Conservation (phyloP, 2,329 filamentous ascomycete species). For the Arthrocladium fulminans region DNA sequence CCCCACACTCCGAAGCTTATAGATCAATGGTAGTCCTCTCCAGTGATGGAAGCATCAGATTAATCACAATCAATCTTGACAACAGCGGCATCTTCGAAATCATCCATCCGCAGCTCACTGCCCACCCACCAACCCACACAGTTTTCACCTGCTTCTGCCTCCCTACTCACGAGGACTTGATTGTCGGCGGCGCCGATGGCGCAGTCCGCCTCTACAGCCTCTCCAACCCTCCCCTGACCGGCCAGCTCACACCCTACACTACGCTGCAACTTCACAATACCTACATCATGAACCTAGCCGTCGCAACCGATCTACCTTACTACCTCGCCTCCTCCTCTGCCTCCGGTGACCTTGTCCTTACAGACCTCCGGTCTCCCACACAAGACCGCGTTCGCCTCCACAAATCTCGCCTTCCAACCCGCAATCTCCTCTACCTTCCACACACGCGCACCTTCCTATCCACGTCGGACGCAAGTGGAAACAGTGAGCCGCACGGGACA, state of each 20-base stretch:
- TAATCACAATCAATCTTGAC: slow-evolving; percentile 36
- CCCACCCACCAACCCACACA: slow-evolving; percentile 36
- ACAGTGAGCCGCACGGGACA: slow-evolving; percentile 12
- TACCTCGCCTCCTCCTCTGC: slow-evolving; percentile 45
- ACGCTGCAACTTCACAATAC: slow-evolving; percentile 29
- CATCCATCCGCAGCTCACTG: not conserved
- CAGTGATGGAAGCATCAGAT: slow-evolving; percentile 48
- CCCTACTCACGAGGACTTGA: slow-evolving; percentile 48
- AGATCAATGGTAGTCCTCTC: slow-evolving; percentile 44
- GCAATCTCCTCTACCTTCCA: slow-evolving; percentile 47
- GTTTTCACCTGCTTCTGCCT: slow-evolving; percentile 50
- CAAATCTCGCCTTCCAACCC: slow-evolving; percentile 36
- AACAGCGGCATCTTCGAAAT: not conserved
- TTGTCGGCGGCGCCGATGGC: slow-evolving; percentile 49
- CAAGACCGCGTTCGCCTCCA: slow-evolving; percentile 15
- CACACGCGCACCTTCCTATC: slow-evolving; percentile 44
- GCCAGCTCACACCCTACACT: slow-evolving; percentile 15
- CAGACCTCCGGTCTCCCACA: slow-evolving; percentile 40
- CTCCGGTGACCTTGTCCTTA: slow-evolving; percentile 47
- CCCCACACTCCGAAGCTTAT: not conserved
- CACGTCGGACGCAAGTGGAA: slow-evolving; percentile 12
- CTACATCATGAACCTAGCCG: slow-evolving; percentile 38
- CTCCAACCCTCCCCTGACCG: slow-evolving; percentile 25
- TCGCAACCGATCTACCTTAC: slow-evolving; percentile 45
- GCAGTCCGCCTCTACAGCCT: slow-evolving; percentile 43